These are phyloP conservation scores for Exophiala aquamarina DNA, from an alignment of 2,329 filamentous ascomycete species.

Conservation along the genomic window DNA sequence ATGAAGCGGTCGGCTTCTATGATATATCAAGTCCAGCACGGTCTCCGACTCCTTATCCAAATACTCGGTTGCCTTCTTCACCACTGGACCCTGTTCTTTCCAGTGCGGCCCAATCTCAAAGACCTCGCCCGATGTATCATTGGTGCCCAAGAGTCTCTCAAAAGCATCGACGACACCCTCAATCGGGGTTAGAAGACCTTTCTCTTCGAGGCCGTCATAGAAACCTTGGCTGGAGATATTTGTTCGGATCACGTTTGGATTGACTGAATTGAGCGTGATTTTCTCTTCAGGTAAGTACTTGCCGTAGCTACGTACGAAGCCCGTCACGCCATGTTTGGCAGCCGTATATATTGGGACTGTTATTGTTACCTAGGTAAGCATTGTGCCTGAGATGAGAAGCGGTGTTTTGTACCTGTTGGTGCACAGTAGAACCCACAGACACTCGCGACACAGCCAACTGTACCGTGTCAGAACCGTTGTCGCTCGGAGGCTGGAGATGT, in stretches of 20 bases:
- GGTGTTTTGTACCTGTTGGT: constrained; percentile 20
- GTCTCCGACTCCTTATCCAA: constrained; percentile 21
- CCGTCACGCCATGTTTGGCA: constrained; percentile 22
- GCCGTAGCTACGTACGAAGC: constrained; percentile 38
- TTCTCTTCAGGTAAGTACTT: constrained; percentile 39
- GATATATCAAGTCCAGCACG: constrained; percentile 19
- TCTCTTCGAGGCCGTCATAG: constrained; percentile 38
- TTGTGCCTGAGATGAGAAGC: too few relatives aligned
- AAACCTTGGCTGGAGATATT: constrained; percentile 39
- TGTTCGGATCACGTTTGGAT: constrained; percentile 43
- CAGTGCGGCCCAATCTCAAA: constrained; percentile 42
- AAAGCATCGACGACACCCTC: constrained; percentile 42
- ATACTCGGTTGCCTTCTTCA: constrained; percentile 12
- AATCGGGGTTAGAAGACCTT: constrained; percentile 40
- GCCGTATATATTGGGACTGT: constrained; percentile 44
- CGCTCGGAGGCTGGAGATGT: too few relatives aligned
- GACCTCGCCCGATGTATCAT: constrained; percentile 40
- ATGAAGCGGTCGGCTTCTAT: constrained; percentile 16
- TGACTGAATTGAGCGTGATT: constrained; percentile 45
- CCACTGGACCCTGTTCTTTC: constrained; percentile 20
- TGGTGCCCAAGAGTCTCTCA: constrained; percentile 35
- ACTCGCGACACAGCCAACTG: constrained; percentile 35
- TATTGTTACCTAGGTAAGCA: too few relatives aligned
- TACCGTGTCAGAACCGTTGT: too few relatives aligned
- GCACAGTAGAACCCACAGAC: constrained; percentile 45